Evolutionary conservation across 73 alveolate species (phyloP).

Genomic region (Uronychia binucleata): DNA sequence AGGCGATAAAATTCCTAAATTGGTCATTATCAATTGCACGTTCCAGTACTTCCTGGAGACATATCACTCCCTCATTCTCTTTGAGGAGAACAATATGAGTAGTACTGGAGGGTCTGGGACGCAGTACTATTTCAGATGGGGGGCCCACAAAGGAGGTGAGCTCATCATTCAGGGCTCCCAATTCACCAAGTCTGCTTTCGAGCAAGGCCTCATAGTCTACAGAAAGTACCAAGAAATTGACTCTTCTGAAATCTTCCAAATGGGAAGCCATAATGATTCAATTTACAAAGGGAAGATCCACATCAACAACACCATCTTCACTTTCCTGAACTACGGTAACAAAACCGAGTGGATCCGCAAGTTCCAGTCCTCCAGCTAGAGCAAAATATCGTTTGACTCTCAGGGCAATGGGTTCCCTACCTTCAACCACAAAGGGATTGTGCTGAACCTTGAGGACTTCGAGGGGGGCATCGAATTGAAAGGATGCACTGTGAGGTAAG

Average conservation of each 20-base stretch:
- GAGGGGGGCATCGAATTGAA: slow-evolving; percentile 19
- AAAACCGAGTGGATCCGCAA: background rate
- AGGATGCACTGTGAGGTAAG: slow-evolving; percentile 1
- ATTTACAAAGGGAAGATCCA: too few relatives aligned
- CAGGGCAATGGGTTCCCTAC: background rate
- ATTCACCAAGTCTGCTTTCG: background rate
- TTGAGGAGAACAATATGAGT: background rate
- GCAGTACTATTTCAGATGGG: background rate
- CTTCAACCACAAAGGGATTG: slow-evolving; percentile 26
- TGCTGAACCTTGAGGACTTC: slow-evolving; percentile 34
- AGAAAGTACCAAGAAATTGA: background rate
- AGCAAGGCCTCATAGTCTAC: background rate
- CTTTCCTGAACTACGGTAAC: background rate
- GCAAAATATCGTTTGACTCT: background rate
- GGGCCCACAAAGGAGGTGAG: background rate
- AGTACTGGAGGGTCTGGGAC: background rate
- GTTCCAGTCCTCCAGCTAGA: background rate
- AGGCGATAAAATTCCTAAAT: background rate
- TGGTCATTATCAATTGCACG: background rate
- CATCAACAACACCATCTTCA: too few relatives aligned
- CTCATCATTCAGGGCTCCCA: background rate
- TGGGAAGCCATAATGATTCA: too few relatives aligned
- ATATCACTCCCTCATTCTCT: background rate
- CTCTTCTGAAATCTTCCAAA: background rate
- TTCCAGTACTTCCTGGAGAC: background rate